Base-by-base conservation (phyloP, 1,284 basidiomycete species). In the Pulchroboletus neoregius region DNA sequence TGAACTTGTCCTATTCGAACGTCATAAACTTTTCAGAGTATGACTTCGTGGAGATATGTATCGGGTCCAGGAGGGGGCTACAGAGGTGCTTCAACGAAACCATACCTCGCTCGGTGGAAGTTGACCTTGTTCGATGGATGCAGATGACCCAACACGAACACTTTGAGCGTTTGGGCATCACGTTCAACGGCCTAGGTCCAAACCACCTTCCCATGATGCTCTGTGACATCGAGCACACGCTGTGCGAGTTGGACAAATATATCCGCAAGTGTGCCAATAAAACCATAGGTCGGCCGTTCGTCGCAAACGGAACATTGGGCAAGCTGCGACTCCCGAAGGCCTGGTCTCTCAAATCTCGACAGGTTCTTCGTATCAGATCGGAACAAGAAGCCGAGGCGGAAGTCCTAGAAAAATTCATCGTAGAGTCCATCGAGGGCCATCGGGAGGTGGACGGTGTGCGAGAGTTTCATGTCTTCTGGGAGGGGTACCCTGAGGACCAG, bases 241-340 rank as follows among this genome's bases (percentile, higher is more conserved):
- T 85, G 15, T 86, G 83, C 58, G 83, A 86, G 54, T 68, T 82
- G 18, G 79, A 83, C 65, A 85, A 84, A 58, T 84, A 84, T 50
- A 65, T 75, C 16, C 75, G 82, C n/a, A 63, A 65, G 48, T 65
- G 32, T 56, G 61, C 5, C 46, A 44, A 28, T 16, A 53, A 32
- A 35, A 46, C 45, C 31, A 36, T 4, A 2, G 46, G 47, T 35
- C 62, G 61, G 22, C 37, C 45, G 3, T 81, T 72, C 51, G 56
- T 47, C 10, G 52, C 66, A 3, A 65, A 61, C 1, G 52, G 54
- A 3, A 52, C 60, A 27, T 61, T 70, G 26, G 54, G 57, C 2
- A 36, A 61, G 12, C 51, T 63, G 6, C 55, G 59, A n/a, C 54
- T 82, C 7, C 79, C 80, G 0, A 70, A 67, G 47, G 78, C 78